Evolutionary conservation across 208 protist species (phyloP), one percentile per base, ranked within the genome.

Genomic region (Leishmania tropica): DNA sequence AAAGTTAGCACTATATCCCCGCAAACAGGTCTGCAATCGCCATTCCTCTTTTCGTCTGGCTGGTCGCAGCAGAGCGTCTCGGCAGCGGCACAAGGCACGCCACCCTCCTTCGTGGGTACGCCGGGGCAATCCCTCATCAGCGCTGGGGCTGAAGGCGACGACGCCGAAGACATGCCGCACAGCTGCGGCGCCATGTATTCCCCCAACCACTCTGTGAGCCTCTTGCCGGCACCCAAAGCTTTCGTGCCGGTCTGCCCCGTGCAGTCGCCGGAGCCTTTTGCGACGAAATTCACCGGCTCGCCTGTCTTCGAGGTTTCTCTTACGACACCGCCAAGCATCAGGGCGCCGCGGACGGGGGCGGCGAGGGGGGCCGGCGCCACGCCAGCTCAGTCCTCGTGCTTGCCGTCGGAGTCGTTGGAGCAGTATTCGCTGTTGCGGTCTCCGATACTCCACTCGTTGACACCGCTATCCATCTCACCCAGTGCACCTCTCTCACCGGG

Each of bases 321-420:
- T n/a, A 37, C 64, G 53, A 58, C 76, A 24, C 64, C 47, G 15
- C 76, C 37, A 7, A 68, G 21, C n/a, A 8, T 42, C 42, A 19
- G 35, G 21, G 76, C 40, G 2, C 54, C 37, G 37, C 62, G 47
- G 28, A 24, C 31, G 15, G 48, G 24, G 42, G 8, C 65, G 31
- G 76, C 47, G 60, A 73, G 51, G n/a, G 76, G 48, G 10, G 8
- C 45, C 13, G 45, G 31, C 64, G 35, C 67, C 62, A 70, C 65
- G 45, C 60, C 76, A 47, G 47, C 58, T n/a, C 48, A 31, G 31
- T 70, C 64, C 31, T 73, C 76, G 17, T 60, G 62, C 47, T n/a
- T 73, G 62, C 58, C 76, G 21, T 80, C 76, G 11, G 45, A 62
- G 60, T 28, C 76, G 6, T 53, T 56, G 19, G 62, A 73, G 58